Conservation (phyloP, 805 yeast species). For the Kodamaea kakaduensis region DNA sequence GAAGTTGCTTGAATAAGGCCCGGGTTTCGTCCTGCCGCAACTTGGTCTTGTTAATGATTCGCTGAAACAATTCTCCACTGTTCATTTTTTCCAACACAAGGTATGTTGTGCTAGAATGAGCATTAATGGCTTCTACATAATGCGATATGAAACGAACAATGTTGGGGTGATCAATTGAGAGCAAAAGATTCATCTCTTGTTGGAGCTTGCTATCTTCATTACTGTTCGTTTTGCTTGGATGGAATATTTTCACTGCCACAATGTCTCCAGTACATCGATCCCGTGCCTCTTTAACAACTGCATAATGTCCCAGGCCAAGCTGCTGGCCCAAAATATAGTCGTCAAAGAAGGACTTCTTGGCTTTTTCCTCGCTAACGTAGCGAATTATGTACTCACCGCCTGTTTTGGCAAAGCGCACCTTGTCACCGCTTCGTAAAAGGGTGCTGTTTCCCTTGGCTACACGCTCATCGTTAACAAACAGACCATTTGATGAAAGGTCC, state of each 20-base stretch:
- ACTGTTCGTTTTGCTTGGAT: constrained; percentile 39
- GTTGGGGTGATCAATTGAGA: constrained; percentile 64
- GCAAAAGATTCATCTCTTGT: constrained; percentile 64
- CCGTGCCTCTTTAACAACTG: constrained; percentile 70
- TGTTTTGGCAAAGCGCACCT: constrained; percentile 50
- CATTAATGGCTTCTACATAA: constrained; percentile 50
- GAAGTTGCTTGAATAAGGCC: constrained; percentile 49
- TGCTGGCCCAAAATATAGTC: constrained; percentile 54
- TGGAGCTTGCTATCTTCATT: constrained; percentile 38
- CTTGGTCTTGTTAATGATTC: constrained; percentile 62
- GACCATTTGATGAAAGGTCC: constrained; percentile 64
- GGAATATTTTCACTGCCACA: constrained; percentile 74
- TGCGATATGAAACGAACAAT: constrained; percentile 62
- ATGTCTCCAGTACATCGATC: constrained; percentile 53
- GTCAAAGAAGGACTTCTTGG: constrained; percentile 47
- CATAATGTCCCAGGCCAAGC: constrained; percentile 76
- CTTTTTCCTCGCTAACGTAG: constrained; percentile 30
- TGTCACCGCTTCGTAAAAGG: constrained; percentile 61
- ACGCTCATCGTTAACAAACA: constrained; percentile 56
- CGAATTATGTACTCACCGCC: constrained; percentile 50
- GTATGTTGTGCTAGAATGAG: constrained; percentile 51
- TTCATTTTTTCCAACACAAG: constrained; percentile 69
- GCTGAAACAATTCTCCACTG: constrained; percentile 71
- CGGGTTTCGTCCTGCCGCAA: constrained; percentile 60
- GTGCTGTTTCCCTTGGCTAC: constrained; percentile 47